phyloP scores from a whole-genome alignment of 2,329 filamentous ascomycete genomes.

The Aspergillus phoenicis region DNA sequence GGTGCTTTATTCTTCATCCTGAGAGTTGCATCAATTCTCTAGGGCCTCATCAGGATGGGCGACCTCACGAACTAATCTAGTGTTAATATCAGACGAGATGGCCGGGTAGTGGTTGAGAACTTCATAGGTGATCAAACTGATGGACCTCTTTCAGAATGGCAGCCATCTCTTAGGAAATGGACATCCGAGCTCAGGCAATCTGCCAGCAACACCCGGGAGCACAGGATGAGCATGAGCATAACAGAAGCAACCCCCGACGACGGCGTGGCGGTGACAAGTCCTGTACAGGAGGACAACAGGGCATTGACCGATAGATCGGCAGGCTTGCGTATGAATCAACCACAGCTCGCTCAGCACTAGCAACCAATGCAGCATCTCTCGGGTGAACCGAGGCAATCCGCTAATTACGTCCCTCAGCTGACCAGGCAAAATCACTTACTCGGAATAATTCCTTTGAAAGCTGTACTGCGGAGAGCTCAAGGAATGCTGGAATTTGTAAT shows the following conservation, averaged over 20 bases:
- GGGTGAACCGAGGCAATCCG: background rate
- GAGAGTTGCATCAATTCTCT: background rate
- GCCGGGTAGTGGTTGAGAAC: background rate
- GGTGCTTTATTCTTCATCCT: background rate
- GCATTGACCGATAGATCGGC: slow-evolving; percentile 1
- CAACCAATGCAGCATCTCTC: slow-evolving; percentile 7
- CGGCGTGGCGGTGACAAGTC: slow-evolving; percentile 8
- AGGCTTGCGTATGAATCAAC: slow-evolving; percentile 3
- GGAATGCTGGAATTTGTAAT: background rate
- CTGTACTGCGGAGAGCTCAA: slow-evolving; percentile 4
- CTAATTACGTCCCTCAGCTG: background rate
- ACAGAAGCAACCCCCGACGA: slow-evolving; percentile 10
- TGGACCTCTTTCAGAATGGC: background rate
- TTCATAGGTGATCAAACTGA: background rate
- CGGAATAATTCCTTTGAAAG: background rate
- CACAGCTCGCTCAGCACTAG: background rate
- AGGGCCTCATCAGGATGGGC: slow-evolving; percentile 5
- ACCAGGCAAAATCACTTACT: background rate
- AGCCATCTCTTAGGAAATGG: slow-evolving; percentile 12
- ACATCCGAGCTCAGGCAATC: slow-evolving; percentile 4
- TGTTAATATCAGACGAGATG: slow-evolving; percentile 1
- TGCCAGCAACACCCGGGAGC: background rate
- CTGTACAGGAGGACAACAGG: slow-evolving; percentile 12
- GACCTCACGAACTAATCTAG: slow-evolving; percentile 3
- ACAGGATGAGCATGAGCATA: slow-evolving; percentile 9